Base-by-base conservation (phyloP, 108 stramenopile genomes). In the Cylindrotheca closterium region DNA sequence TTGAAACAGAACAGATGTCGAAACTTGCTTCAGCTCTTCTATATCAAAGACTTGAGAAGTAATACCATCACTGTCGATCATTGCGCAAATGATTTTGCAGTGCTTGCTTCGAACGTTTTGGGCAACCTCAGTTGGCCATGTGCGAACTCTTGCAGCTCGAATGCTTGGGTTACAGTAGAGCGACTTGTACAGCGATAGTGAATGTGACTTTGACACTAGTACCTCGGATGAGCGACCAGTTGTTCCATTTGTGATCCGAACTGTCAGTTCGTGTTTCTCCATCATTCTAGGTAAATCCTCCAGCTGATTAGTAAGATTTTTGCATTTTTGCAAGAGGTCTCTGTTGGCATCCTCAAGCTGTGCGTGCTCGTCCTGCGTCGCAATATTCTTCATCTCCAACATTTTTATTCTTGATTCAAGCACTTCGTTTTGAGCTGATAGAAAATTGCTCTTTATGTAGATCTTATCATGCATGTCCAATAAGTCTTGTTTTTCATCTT, bases 161-260 rank as follows among this genome's bases (percentile, higher is more conserved):
- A 75, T 67, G n/a, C 32, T 30, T 0, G 18, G 15, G 19, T 67
- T 51, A 55, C 68, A 26, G 34, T 75, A 75, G 32, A 75, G 46
- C 25, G 67, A 30, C 37, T 68, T 67, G 48, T 34, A 68, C 3
- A 75, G 30, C 3, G 31, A 68, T 34, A 60, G 34, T 30, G 58
- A 31, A 26, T 75, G 49, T 4, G 33, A 30, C 24, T 67, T 75
- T 5, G 57, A 51, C 17, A 75, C 55, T 18, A 68, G 26, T 18
- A 75, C 15, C 21, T 75, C 74, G 28, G 67, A 63, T 48, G 27
- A 65, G 24, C 66, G 54, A 2, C 48, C 25, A 26, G 65, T 61
- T 4, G 29, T 30, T 18, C 52, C 59, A 51, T 75, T 75, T 47
- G 51, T 47, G 18, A 75, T 47, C 22, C 74, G 66, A n/a, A 75